These are phyloP conservation scores for Hypoxylon subgilvum DNA, from an alignment of 495 filamentous ascomycete species.

Conservation along the genomic window DNA sequence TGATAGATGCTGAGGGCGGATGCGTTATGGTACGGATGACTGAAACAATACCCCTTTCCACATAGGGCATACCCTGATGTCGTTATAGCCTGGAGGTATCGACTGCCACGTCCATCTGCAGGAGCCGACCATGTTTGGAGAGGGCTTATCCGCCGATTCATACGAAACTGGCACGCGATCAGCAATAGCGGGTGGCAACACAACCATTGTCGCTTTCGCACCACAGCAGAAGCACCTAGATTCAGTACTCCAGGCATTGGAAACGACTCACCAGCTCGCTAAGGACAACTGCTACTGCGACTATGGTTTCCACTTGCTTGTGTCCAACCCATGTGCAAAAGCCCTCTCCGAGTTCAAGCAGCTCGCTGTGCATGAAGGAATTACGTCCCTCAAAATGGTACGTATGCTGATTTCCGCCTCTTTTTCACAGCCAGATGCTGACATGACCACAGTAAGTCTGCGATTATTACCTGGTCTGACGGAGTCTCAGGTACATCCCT, in stretches of 20 bases:
- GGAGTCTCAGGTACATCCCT: neutral
- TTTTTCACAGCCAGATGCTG: neutral
- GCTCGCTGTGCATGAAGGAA: constrained; percentile 53
- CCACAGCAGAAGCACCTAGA: constrained; percentile 58
- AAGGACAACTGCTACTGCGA: constrained; percentile 60
- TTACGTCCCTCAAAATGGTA: constrained; percentile 62
- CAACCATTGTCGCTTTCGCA: constrained; percentile 65
- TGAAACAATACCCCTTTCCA: neutral
- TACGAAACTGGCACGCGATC: constrained; percentile 63
- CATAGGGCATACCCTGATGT: neutral
- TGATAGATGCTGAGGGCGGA: constrained; percentile 57
- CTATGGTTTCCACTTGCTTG: constrained; percentile 66
- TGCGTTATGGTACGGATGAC: constrained; percentile 51
- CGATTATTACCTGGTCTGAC: neutral
- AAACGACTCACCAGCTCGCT: constrained; percentile 55
- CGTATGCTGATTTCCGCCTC: neutral
- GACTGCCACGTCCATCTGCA: constrained; percentile 56
- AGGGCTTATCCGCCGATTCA: constrained; percentile 55
- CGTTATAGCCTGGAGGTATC: constrained; percentile 45
- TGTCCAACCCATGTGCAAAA: constrained; percentile 56
- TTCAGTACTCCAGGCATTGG: constrained; percentile 56
- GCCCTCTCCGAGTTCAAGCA: constrained; percentile 53
- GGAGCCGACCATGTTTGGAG: constrained; percentile 55
- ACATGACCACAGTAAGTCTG: neutral
- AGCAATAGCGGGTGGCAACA: constrained; percentile 66